These are phyloP conservation scores for Coemansia sp. DNA, from an alignment of 371 early-diverging fungal genomes.

Conservation along the genomic window DNA sequence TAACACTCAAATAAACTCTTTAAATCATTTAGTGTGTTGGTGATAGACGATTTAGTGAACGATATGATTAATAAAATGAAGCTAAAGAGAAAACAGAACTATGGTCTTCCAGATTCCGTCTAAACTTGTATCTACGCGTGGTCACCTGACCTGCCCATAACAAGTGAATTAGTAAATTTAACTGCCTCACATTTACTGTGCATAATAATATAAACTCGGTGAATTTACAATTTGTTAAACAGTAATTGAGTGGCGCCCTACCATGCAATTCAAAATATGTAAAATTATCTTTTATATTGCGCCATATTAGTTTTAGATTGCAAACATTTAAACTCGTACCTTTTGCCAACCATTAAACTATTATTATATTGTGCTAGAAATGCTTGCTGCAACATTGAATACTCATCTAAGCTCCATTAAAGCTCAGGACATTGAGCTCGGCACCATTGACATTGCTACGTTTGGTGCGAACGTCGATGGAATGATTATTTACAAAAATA, in stretches of 20 bases:
- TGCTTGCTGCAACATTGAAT: conserved; percentile 1
- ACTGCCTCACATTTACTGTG: background rate
- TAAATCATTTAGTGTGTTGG: background rate
- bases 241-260: too few relatives aligned
- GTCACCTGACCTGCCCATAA: too few relatives aligned
- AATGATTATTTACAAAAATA: conserved; percentile 29
- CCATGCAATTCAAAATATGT: too few relatives aligned
- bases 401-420: conserved; percentile 14
- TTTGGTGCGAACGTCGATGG: conserved; percentile 24
- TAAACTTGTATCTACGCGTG: too few relatives aligned
- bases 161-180: background rate
- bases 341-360: background rate
- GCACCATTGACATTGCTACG: conserved; percentile 34
- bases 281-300: too few relatives aligned
- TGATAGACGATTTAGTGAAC: too few relatives aligned
- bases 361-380: conserved; percentile 10
- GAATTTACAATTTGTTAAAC: too few relatives aligned
- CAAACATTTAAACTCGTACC: background rate
- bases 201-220: too few relatives aligned
- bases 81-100: too few relatives aligned
- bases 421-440: conserved; percentile 37
- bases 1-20: background rate
- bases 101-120: too few relatives aligned
- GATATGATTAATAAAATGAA: too few relatives aligned
- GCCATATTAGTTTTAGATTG: too few relatives aligned